phyloP scores from a whole-genome alignment of 257 asterid species.

The Solanum medicagineum region DNA sequence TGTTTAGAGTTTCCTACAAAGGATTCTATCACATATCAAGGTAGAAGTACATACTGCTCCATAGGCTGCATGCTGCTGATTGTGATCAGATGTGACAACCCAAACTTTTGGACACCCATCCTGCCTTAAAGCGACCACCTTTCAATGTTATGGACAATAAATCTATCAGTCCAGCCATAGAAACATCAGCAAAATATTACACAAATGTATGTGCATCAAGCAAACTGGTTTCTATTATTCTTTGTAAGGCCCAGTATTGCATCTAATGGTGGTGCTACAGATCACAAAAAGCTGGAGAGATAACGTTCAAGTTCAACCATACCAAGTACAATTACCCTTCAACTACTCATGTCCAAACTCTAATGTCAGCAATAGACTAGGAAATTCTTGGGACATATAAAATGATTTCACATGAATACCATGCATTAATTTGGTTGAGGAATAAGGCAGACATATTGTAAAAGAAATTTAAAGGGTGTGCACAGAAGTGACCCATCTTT shows the following conservation, averaged over 20 bases:
- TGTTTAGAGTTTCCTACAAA: neutral
- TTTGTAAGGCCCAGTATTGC: neutral
- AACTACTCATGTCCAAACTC: neutral
- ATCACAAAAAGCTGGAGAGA: neutral
- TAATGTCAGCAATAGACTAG: neutral
- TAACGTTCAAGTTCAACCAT: neutral
- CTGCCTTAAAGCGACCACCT: constrained; percentile 80
- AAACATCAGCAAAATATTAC: neutral
- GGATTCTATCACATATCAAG: neutral
- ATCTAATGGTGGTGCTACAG: neutral
- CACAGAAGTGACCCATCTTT: neutral
- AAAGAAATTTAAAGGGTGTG: neutral
- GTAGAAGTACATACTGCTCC: constrained; percentile 64
- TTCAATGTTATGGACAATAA: neutral
- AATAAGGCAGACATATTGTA: neutral
- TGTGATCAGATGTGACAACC: constrained; percentile 86
- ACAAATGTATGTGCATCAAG: neutral
- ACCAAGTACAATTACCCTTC: neutral
- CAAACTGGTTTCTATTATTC: neutral
- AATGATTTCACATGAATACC: neutral
- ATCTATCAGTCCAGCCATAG: neutral
- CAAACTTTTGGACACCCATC: constrained; percentile 99
- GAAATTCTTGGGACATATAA: neutral
- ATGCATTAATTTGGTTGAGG: neutral
- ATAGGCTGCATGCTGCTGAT: constrained; percentile 79